A percentile compares a stretch with the other conserved stretches of the same genome.
These are phyloP conservation scores for Seminavis robusta DNA, from an alignment of 108 stramenopile genomes.

Conservation along the genomic window DNA sequence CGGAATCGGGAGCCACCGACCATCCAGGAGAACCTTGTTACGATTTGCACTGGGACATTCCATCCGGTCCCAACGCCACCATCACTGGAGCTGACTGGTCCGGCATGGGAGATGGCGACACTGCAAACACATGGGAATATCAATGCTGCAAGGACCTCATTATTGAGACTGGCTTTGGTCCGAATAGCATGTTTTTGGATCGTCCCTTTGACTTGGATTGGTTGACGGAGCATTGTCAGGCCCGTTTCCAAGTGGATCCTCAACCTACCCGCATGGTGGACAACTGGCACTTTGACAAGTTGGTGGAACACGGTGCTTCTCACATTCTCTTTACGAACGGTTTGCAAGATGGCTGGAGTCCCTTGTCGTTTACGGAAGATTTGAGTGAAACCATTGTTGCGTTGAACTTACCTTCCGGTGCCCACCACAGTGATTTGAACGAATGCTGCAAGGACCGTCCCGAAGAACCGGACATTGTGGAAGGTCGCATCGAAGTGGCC, in stretches of 20 bases:
- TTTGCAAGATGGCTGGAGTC: conserved; percentile 50
- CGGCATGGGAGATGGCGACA: conserved; percentile 54
- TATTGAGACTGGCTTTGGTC: conserved; percentile 1
- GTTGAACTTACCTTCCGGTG: conserved; percentile 75
- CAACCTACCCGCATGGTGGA: conserved; percentile 48
- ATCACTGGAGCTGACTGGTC: conserved; percentile 61
- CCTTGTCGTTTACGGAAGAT: too few relatives aligned
- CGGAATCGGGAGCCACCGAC: too few relatives aligned
- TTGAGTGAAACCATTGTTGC: conserved; percentile 44
- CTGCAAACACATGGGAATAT: conserved; percentile 71
- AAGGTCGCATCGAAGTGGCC: conserved; percentile 46
- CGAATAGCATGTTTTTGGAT: too few relatives aligned
- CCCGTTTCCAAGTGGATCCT: conserved; percentile 42
- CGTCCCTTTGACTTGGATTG: too few relatives aligned
- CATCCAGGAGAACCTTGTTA: conserved; percentile 83
- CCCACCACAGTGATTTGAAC: conserved; percentile 74
- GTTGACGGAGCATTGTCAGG: conserved; percentile 46
- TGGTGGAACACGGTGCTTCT: conserved; percentile 32
- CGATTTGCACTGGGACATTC: conserved; percentile 58
- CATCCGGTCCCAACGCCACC: conserved; percentile 45
- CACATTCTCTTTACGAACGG: conserved; percentile 33
- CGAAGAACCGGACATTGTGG: conserved; percentile 68
- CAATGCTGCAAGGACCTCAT: conserved; percentile 37
- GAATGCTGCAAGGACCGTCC: conserved; percentile 41
- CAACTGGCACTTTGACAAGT: conserved; percentile 52